Percentiles rank a stretch among this genome's conserved stretches.
Conservation (phyloP, 139 green algal genomes). For the Zygnema cylindricum region DNA sequence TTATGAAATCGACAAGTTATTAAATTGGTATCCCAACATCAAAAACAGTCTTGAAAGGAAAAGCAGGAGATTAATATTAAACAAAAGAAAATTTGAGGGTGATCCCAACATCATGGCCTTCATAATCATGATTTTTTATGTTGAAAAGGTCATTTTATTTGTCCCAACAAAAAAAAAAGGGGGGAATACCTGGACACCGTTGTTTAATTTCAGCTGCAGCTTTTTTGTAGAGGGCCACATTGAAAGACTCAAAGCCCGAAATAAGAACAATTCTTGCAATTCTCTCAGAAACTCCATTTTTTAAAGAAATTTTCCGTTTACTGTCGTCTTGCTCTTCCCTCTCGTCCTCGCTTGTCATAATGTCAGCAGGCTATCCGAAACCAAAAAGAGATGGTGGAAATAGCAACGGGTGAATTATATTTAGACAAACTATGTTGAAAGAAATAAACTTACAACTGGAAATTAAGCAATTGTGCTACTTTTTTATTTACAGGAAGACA, state of each 20-base stretch:
- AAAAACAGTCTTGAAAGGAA: no score
- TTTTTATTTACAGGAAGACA: no score
- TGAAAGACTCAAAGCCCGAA: slow-evolving; percentile 97
- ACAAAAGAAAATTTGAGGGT: not conserved
- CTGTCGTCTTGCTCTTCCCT: not conserved
- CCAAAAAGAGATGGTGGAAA: no score
- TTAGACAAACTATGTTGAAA: not conserved
- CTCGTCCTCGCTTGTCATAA: not conserved
- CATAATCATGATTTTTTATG: not conserved
- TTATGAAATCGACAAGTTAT: no score
- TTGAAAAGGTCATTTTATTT: slow-evolving; percentile 7
- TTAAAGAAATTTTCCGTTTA: not conserved
- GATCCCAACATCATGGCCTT: no score
- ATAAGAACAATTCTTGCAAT: slow-evolving; percentile 85
- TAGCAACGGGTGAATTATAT: not conserved
- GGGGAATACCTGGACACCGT: slow-evolving; percentile 51
- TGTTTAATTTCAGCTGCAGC: slow-evolving; percentile 65
- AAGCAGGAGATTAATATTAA: no score
- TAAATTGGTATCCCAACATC: no score
- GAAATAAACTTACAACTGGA: not conserved
- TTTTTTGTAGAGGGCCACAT: slow-evolving; percentile 86
- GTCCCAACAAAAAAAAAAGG: not conserved
- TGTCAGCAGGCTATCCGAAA: not conserved
- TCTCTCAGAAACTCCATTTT: not conserved
- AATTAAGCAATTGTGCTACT: no score